Evolutionary conservation across 306 rosid genomes (phyloP), one percentile per base, ranked within the genome.

Genomic region (Potentilla sterilis): DNA sequence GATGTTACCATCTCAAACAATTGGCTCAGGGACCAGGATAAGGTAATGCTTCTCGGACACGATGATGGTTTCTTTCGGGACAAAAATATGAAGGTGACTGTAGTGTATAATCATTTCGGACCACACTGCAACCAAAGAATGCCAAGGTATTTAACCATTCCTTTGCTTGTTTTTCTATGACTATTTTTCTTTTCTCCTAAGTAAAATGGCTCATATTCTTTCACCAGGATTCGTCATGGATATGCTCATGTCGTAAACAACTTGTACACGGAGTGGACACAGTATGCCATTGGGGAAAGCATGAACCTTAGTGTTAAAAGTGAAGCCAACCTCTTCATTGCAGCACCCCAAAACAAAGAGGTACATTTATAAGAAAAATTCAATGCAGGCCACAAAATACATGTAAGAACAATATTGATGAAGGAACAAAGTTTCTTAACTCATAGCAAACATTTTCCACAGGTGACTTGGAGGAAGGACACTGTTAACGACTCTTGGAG

Each of bases 41-140:
- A 82, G 72, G 86, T 85, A 12, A 85, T 85, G 74, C 88, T 85
- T 57, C 80, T 85, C 1, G 86, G 88, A 24, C 88, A 85, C 9
- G 88, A 85, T 1, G 88, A 85, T 6, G 86, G 84, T 2, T 85
- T 72, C 43, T 2, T 69, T 1, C 44, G 78, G 1, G 86, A 85
- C 72, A 65, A 35, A 82, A 79, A 64, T 67, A 85, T 85, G 88
- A 79, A 28, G 52, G 88, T 85, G 9, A 85, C 88, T 0, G 70
- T 85, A 2, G 21, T 80, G 9, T 82, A 82, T 41, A 85, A 85
- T 72, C 88, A 85, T 78, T 85, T 85, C 42, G 88, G 88, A 75
- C 86, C 86, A 12, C 70, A 74, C 24, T 82, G 86, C 82, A 85
- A 85, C 75, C 88, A 85, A 51, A 77, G 88, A 47, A 85, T 85